phyloP scores from a whole-genome alignment of 108 stramenopile species.

The Cyclotella sp. region DNA sequence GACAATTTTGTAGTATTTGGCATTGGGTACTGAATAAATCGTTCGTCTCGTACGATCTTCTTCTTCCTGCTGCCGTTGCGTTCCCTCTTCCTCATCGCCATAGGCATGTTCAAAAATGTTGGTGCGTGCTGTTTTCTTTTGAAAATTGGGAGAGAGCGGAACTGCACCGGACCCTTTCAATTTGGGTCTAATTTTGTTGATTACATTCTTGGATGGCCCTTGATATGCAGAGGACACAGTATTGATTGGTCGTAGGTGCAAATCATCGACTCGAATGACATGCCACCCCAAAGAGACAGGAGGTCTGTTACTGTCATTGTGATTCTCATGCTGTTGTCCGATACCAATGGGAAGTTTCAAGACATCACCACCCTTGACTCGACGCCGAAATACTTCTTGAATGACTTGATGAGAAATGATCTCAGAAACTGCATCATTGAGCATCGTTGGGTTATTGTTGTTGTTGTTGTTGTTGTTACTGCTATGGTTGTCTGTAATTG shows the following conservation, averaged over 20 bases:
- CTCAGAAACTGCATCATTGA: slow-evolving; percentile 44
- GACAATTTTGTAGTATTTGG: slow-evolving; percentile 65
- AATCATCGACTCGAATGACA: slow-evolving; percentile 75
- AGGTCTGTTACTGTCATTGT: not conserved
- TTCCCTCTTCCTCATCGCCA: slow-evolving; percentile 29
- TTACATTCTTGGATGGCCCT: slow-evolving; percentile 31
- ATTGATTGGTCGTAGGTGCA: slow-evolving; percentile 43
- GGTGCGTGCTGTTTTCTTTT: slow-evolving; percentile 19
- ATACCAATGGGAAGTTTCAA: slow-evolving; percentile 46
- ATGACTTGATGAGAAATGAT: slow-evolving; percentile 69
- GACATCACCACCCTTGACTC: slow-evolving; percentile 85
- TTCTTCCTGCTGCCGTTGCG: not conserved
- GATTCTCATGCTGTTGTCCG: not conserved
- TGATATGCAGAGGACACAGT: not conserved
- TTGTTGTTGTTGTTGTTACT: slow-evolving; percentile 12
- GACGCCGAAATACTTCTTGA: slow-evolving; percentile 59
- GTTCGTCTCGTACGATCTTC: slow-evolving; percentile 18
- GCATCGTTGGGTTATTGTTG: slow-evolving; percentile 8
- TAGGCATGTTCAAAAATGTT: slow-evolving; percentile 37
- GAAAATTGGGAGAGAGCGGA: slow-evolving; percentile 38
- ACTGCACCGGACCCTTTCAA: slow-evolving; percentile 39
- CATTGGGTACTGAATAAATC: slow-evolving; percentile 48
- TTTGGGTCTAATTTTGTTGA: slow-evolving; percentile 35
- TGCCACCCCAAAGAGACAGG: slow-evolving; percentile 39
- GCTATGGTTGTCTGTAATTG: no score